These are phyloP conservation scores for Coleophoma eucalyptorum DNA, from an alignment of 2,329 filamentous ascomycete genomes.

Conservation along the genomic window DNA sequence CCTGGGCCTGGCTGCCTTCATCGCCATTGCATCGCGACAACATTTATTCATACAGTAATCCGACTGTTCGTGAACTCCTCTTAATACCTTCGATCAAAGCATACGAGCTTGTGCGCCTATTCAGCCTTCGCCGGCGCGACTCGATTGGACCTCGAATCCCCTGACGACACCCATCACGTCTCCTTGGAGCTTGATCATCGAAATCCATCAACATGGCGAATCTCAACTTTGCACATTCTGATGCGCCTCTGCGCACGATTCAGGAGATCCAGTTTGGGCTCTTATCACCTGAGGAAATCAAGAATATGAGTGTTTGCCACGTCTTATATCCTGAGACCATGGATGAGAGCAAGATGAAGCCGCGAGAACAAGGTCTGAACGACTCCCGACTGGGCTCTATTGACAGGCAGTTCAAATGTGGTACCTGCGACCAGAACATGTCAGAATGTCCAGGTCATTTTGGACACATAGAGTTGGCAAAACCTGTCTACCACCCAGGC, in stretches of 20 bases:
- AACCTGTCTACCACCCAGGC: slow-evolving; percentile 90
- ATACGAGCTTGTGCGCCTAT: too few species aligned
- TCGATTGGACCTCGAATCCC: too few species aligned
- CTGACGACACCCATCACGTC: slow-evolving; percentile 5
- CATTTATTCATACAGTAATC: slow-evolving; percentile 4
- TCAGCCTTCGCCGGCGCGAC: too few species aligned
- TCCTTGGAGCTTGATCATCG: slow-evolving; percentile 5
- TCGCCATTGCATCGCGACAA: slow-evolving; percentile 22
- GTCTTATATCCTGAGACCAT: slow-evolving; percentile 99
- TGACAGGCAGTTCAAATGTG: slow-evolving; percentile 92
- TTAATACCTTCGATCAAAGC: too few species aligned
- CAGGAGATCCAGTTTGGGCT: slow-evolving; percentile 99
- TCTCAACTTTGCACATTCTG: slow-evolving; percentile 84
- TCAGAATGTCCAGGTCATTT: slow-evolving; percentile 97
- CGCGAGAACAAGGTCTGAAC: slow-evolving; percentile 87
- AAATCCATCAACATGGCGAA: slow-evolving; percentile 71
- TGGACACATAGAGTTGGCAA: slow-evolving; percentile 95
- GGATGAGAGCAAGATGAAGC: slow-evolving; percentile 91
- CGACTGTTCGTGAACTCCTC: too few species aligned
- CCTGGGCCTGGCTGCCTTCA: slow-evolving; percentile 26
- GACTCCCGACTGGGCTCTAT: slow-evolving; percentile 96
- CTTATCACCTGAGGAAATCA: slow-evolving; percentile 97
- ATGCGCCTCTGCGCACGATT: slow-evolving; percentile 93
- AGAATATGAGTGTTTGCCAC: slow-evolving; percentile 95
- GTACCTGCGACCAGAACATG: slow-evolving; percentile 94